These are phyloP conservation scores for Dactylonectria macrodidyma DNA, from an alignment of 2,329 filamentous ascomycete species.

Conservation along the genomic window DNA sequence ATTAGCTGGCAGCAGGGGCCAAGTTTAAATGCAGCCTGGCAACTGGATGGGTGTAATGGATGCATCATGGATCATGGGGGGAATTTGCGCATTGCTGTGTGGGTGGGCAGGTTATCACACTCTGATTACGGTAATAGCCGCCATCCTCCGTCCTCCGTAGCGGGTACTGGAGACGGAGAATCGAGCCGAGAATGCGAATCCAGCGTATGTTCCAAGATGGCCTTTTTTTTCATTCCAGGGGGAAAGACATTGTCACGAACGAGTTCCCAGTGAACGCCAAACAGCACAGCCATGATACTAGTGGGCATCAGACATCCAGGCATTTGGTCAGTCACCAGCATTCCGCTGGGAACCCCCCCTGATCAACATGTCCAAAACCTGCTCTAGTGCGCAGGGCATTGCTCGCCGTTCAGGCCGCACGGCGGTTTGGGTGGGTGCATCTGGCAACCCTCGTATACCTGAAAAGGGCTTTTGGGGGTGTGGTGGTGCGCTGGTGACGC, in stretches of 20 bases:
- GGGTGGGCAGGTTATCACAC: neutral
- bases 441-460: slow-evolving; percentile 29
- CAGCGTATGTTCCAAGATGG: neutral
- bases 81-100: slow-evolving; percentile 3
- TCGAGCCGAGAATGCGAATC: neutral
- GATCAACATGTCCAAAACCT: slow-evolving; percentile 13
- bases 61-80: neutral
- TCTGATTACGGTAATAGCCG: neutral
- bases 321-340: no score
- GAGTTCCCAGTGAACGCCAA: neutral
- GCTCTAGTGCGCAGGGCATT: slow-evolving; percentile 12
- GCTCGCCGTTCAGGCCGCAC: slow-evolving; percentile 6
- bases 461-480: slow-evolving; percentile 9
- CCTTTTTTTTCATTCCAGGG: neutral
- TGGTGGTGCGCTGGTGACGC: no score
- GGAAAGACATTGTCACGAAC: neutral
- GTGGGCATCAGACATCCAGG: slow-evolving; percentile 1
- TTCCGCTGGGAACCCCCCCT: slow-evolving; percentile 8
- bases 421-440: slow-evolving; percentile 8
- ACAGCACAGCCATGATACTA: neutral
- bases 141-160: slow-evolving; percentile 15
- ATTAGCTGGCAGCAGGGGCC: slow-evolving; percentile 14
- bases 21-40: slow-evolving; percentile 20
- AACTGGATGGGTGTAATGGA: slow-evolving; percentile 10
- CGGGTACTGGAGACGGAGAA: neutral